These are phyloP conservation scores for Phellopilus nigrolimitatus DNA, from an alignment of 1,284 basidiomycete species.

Conservation along the genomic window DNA sequence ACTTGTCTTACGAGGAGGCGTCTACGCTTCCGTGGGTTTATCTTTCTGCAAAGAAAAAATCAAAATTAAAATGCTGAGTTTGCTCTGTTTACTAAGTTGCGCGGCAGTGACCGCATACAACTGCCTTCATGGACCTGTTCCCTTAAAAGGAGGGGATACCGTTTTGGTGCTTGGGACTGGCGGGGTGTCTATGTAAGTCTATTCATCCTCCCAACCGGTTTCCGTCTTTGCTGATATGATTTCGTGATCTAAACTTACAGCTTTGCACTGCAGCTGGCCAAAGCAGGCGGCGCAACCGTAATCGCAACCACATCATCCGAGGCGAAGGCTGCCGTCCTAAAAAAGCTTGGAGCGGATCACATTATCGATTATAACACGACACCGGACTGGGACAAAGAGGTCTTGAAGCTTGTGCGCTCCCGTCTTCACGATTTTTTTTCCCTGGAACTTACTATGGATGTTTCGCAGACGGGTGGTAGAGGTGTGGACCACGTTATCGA, in stretches of 20 bases:
- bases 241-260: conserved; percentile 24
- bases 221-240: conserved; percentile 2
- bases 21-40: conserved; percentile 40
- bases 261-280: conserved; percentile 49
- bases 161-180: conserved; percentile 55
- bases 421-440: background rate
- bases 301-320: conserved; percentile 60
- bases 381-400: conserved; percentile 52
- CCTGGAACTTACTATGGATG: background rate
- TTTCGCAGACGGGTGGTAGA: conserved; percentile 36
- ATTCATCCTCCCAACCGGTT: background rate
- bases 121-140: conserved; percentile 38
- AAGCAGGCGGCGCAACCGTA: conserved; percentile 51
- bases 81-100: conserved; percentile 26
- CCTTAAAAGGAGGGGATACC: conserved; percentile 42
- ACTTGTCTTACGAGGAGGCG: conserved; percentile 48
- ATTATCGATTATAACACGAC: conserved; percentile 54
- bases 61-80: background rate
- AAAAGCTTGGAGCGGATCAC: conserved; percentile 44
- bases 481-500: conserved; percentile 60
- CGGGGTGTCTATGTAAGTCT: conserved; percentile 49
- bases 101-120: conserved; percentile 50
- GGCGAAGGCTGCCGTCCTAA: conserved; percentile 47
- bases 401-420: conserved; percentile 34
- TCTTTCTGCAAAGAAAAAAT: background rate